phyloP scores from a whole-genome alignment of 2,329 filamentous ascomycete genomes.

The Pseudophaeomoniella oleicola region DNA sequence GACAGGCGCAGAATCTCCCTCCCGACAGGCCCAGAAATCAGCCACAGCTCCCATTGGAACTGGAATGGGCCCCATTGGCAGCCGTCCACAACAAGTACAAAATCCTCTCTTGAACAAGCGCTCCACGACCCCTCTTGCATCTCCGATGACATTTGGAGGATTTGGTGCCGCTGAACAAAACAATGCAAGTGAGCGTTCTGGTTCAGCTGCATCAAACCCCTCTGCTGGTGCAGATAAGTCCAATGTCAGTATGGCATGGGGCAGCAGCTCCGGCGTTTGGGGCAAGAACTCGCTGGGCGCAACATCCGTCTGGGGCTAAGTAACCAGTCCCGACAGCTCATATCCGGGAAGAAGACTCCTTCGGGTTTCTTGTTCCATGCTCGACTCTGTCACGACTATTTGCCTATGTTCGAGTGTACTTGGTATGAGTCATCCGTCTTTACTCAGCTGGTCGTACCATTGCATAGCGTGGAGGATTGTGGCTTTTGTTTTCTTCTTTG shows the following conservation, averaged over 20 bases:
- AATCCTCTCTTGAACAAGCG: constrained; percentile 59
- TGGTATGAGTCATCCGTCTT: not conserved
- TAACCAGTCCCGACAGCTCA: not conserved
- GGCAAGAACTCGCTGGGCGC: constrained; percentile 72
- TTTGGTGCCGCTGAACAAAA: constrained; percentile 25
- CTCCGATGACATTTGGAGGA: constrained; percentile 59
- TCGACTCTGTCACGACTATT: not conserved
- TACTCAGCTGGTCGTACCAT: not conserved
- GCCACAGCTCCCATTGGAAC: constrained; percentile 39
- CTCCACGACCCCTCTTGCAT: constrained; percentile 80
- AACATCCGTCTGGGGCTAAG: constrained; percentile 84
- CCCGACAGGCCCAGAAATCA: constrained; percentile 42
- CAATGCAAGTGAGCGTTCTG: constrained; percentile 37
- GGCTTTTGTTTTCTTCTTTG: not conserved
- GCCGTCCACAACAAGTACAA: constrained; percentile 50
- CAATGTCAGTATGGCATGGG: constrained; percentile 47
- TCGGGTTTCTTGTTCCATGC: not conserved
- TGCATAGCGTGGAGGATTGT: constrained; percentile 1
- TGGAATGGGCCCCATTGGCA: constrained; percentile 83
- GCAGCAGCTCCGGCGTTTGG: constrained; percentile 70
- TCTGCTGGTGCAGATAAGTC: constrained; percentile 29
- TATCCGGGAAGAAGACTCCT: not conserved
- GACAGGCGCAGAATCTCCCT: constrained; percentile 55
- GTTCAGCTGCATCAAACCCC: constrained; percentile 47
- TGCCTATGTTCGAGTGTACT: not conserved